These are phyloP conservation scores for Amanita pseudoporphyria DNA, from an alignment of 768 basidiomycete genomes.

Conservation along the genomic window DNA sequence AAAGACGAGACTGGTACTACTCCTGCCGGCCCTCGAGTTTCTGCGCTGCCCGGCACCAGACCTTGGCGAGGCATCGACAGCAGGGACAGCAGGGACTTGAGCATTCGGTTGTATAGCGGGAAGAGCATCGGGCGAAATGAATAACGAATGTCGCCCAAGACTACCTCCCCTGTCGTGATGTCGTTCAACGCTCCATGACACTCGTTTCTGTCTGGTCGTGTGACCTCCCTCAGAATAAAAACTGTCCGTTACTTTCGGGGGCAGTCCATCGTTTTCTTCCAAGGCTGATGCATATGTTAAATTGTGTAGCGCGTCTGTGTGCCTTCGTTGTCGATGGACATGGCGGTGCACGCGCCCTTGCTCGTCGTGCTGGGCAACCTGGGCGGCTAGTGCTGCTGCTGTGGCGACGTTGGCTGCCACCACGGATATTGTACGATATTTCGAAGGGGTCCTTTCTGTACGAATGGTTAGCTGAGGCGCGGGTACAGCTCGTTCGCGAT, in stretches of 20 bases:
- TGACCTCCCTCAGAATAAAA: slow-evolving; percentile 65
- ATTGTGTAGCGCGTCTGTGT: slow-evolving; percentile 17
- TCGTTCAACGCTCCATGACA: slow-evolving; percentile 63
- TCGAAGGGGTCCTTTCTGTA: slow-evolving; percentile 40
- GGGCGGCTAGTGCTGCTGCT: slow-evolving; percentile 59
- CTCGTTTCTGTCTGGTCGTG: slow-evolving; percentile 35
- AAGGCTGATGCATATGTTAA: slow-evolving; percentile 10
- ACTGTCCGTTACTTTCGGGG: slow-evolving; percentile 58
- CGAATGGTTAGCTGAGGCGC: slow-evolving; percentile 34
- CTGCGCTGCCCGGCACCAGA: slow-evolving; percentile 20
- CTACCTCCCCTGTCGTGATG: slow-evolving; percentile 32
- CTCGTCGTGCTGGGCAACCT: slow-evolving; percentile 55
- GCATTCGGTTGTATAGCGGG: slow-evolving; percentile 23
- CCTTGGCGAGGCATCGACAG: slow-evolving; percentile 18
- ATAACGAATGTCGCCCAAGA: slow-evolving; percentile 27
- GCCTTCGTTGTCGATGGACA: slow-evolving; percentile 18
- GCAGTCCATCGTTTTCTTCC: slow-evolving; percentile 40
- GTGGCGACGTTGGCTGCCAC: slow-evolving; percentile 68
- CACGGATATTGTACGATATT: slow-evolving; percentile 59
- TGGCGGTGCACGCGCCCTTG: slow-evolving; percentile 22
- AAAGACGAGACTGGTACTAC: slow-evolving; percentile 74
- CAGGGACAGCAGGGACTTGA: slow-evolving; percentile 25
- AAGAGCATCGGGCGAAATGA: slow-evolving; percentile 10
- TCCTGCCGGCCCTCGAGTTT: slow-evolving; percentile 55
- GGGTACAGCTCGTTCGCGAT: slow-evolving; percentile 34